A percentile compares a stretch with the other conserved stretches of the same genome.
Evolutionary conservation across 2,329 filamentous ascomycete species (phyloP).

Genomic region (Diaporthe citri): DNA sequence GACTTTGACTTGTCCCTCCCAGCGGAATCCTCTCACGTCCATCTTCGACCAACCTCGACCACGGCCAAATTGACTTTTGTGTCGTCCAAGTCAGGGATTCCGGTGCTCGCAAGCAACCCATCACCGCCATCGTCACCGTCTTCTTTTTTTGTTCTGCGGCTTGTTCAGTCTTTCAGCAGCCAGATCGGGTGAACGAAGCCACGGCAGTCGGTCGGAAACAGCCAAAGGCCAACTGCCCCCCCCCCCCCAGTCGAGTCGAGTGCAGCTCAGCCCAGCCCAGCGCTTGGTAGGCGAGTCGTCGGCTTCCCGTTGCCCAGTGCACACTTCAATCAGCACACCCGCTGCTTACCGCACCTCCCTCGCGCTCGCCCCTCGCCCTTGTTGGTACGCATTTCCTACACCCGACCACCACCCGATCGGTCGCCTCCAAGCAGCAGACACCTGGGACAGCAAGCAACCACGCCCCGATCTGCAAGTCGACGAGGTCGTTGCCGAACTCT

Average conservation of each 20-base stretch:
- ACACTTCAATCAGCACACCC: slow-evolving; percentile 9
- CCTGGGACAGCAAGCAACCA: slow-evolving; percentile 5
- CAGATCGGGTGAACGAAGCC: slow-evolving; percentile 15
- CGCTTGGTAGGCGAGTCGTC: slow-evolving; percentile 4
- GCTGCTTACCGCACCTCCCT: slow-evolving; percentile 11
- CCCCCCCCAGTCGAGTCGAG: slow-evolving; percentile 3
- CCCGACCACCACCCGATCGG: not conserved
- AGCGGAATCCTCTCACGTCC: slow-evolving; percentile 37
- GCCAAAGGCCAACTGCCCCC: slow-evolving; percentile 8
- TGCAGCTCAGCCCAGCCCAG: slow-evolving; percentile 3
- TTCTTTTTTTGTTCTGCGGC: slow-evolving; percentile 1
- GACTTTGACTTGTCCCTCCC: slow-evolving; percentile 36
- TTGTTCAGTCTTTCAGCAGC: slow-evolving; percentile 1
- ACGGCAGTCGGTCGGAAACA: slow-evolving; percentile 27
- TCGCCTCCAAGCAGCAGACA: not conserved
- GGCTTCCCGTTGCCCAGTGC: slow-evolving; percentile 10
- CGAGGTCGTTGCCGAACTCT: not conserved
- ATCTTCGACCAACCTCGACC: slow-evolving; percentile 39
- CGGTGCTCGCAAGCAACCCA: slow-evolving; percentile 41
- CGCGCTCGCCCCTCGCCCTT: slow-evolving; percentile 19
- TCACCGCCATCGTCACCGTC: slow-evolving; percentile 41
- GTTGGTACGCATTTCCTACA: slow-evolving; percentile 11
- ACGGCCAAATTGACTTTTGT: slow-evolving; percentile 56
- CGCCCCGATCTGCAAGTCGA: slow-evolving; percentile 6
- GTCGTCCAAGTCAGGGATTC: slow-evolving; percentile 50